These are phyloP conservation scores for Lumnitzera racemosa DNA, from an alignment of 345 rosid species.

Conservation along the genomic window DNA sequence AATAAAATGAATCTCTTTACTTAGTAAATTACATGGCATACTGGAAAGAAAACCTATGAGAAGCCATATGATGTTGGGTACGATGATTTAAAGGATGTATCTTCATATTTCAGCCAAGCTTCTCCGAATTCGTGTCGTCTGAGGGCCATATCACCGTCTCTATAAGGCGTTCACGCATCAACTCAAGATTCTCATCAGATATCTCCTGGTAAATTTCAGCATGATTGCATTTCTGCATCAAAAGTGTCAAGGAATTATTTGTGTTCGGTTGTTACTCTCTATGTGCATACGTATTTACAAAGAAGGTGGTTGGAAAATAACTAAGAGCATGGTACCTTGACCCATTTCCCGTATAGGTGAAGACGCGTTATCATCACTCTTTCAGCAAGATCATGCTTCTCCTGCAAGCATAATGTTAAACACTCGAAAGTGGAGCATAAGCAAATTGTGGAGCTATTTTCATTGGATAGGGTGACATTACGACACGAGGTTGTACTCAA, in stretches of 20 bases:
- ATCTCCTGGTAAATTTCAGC: constrained; percentile 84
- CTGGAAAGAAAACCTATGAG: too few species aligned
- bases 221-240: constrained; percentile 82
- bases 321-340: constrained; percentile 43
- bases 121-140: constrained; percentile 75
- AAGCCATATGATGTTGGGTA: too few species aligned
- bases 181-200: constrained; percentile 82
- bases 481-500: too few species aligned
- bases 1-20: too few species aligned
- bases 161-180: constrained; percentile 91
- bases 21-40: too few species aligned
- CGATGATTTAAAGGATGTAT: too few species aligned
- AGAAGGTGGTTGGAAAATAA: neutral
- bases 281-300: too few species aligned
- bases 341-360: constrained; percentile 91
- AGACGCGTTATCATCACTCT: constrained; percentile 98
- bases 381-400: constrained; percentile 88
- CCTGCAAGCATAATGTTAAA: constrained; percentile 27
- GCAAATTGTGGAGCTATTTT: neutral
- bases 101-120: constrained; percentile 38
- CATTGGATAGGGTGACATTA: neutral
- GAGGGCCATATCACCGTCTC: constrained; percentile 98
- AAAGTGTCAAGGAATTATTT: neutral
- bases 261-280: too few species aligned
- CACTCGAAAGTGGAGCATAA: too few species aligned